A percentile compares a stretch with the other conserved stretches of the same genome.
These are phyloP conservation scores for Barnettozyma botsteinii DNA, from an alignment of 805 yeast genomes.

Conservation along the genomic window DNA sequence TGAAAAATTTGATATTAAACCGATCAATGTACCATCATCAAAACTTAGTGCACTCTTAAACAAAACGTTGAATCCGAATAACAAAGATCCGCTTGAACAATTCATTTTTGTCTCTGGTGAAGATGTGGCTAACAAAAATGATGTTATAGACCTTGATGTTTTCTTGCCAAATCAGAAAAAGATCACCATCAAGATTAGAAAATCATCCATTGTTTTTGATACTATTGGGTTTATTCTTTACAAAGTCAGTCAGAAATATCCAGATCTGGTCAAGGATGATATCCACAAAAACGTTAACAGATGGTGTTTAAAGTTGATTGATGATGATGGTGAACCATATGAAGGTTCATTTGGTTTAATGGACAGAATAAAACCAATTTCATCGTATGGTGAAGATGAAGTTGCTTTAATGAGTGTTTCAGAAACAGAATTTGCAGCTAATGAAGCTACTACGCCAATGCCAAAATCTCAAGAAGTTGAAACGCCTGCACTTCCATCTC, in stretches of 20 bases:
- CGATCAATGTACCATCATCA: conserved; percentile 19
- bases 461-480: conserved; percentile 25
- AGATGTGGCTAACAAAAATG: conserved; percentile 16
- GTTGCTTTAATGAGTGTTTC: conserved; percentile 66
- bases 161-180: conserved; percentile 24
- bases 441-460: conserved; percentile 50
- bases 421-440: conserved; percentile 37
- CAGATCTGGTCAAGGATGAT: conserved; percentile 5
- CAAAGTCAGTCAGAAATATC: conserved; percentile 8
- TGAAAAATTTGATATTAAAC: conserved; percentile 9
- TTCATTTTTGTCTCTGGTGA: conserved; percentile 34
- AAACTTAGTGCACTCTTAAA: conserved; percentile 40
- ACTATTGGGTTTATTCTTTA: conserved; percentile 50
- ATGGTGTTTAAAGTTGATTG: conserved; percentile 79
- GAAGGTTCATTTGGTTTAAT: conserved; percentile 88
- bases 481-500: conserved; percentile 5
- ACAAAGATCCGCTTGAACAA: conserved; percentile 38
- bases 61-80: conserved; percentile 22
- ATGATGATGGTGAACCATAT: conserved; percentile 89
- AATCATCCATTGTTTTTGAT: conserved; percentile 42
- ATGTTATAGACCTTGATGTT: conserved; percentile 21
- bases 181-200: conserved; percentile 25
- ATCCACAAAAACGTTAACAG: conserved; percentile 45
- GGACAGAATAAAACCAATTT: conserved; percentile 58
- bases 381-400: conserved; percentile 75